These are phyloP conservation scores for Euclidium syriacum DNA, from an alignment of 345 rosid species.

Conservation along the genomic window DNA sequence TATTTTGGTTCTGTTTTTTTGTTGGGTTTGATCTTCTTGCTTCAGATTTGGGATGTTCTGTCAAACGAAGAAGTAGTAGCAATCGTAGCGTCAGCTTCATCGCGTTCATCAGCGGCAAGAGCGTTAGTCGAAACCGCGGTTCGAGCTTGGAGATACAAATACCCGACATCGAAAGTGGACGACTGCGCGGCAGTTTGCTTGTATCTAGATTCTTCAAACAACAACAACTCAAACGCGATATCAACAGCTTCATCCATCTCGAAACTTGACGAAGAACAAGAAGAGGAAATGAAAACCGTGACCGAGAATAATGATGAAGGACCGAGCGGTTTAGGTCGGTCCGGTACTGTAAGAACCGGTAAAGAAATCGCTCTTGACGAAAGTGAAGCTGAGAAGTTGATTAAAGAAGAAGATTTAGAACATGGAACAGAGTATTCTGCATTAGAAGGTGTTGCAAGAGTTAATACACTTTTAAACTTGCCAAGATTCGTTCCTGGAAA, in stretches of 20 bases:
- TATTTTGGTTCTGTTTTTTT: too few relatives aligned
- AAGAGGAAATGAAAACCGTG: conserved; percentile 27
- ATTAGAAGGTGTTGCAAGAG: conserved; percentile 93
- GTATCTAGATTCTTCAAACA: conserved; percentile 70
- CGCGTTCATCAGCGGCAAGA: conserved; percentile 71
- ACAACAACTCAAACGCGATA: conserved; percentile 28
- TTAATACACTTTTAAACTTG: conserved; percentile 68
- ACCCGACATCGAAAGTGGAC: conserved; percentile 89
- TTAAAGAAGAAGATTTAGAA: conserved; percentile 39
- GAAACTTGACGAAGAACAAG: conserved; percentile 32
- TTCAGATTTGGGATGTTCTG: conserved; percentile 99
- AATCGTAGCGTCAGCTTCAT: conserved; percentile 66
- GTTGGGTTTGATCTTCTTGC: too few relatives aligned
- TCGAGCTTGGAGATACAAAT: conserved; percentile 85
- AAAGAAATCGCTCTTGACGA: conserved; percentile 37
- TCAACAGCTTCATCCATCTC: conserved; percentile 41
- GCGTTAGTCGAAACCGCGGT: conserved; percentile 82
- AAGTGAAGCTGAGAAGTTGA: conserved; percentile 36
- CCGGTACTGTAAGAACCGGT: conserved; percentile 37
- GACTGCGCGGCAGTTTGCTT: conserved; percentile 98
- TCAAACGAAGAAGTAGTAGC: conserved; percentile 82
- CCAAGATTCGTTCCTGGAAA: conserved; percentile 75
- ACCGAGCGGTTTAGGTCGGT: conserved; percentile 31
- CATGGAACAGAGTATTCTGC: conserved; percentile 73
- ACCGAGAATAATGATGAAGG: conserved; percentile 28